Evolutionary conservation across 257 asterid genomes (phyloP).

Genomic region (Capsicum rhomboideum): DNA sequence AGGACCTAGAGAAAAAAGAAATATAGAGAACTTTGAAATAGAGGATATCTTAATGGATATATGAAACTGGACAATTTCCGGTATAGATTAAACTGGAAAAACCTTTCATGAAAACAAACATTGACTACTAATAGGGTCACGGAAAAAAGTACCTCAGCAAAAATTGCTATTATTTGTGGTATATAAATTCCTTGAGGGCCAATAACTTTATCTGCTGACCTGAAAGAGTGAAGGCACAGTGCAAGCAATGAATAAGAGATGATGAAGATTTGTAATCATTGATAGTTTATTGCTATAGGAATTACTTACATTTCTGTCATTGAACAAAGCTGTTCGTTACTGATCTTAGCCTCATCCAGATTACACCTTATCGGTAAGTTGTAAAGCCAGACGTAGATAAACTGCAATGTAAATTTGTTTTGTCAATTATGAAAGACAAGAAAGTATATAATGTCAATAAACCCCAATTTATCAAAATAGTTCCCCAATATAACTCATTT

Average conservation of each 20-base stretch:
- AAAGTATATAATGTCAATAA: neutral
- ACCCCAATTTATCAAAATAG: neutral
- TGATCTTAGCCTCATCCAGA: neutral
- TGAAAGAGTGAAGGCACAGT: neutral
- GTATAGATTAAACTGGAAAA: too few species aligned
- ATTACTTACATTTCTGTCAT: conserved; percentile 2
- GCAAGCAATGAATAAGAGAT: neutral
- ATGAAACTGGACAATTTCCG: neutral
- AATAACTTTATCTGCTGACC: neutral
- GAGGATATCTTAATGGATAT: neutral
- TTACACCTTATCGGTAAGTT: neutral
- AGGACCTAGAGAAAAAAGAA: neutral
- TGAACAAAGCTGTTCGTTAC: neutral
- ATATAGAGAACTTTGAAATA: neutral
- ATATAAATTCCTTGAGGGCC: neutral
- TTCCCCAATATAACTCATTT: too few species aligned
- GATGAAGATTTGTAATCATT: neutral
- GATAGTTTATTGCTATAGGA: neutral
- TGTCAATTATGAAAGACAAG: neutral
- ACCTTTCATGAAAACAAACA: too few species aligned
- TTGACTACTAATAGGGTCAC: neutral
- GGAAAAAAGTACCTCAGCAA: neutral
- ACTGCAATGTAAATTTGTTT: neutral
- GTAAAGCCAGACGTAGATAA: neutral
- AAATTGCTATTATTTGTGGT: neutral